Base-by-base conservation (phyloP, 2,329 filamentous ascomycete genomes). In the Penicillium sp. region DNA sequence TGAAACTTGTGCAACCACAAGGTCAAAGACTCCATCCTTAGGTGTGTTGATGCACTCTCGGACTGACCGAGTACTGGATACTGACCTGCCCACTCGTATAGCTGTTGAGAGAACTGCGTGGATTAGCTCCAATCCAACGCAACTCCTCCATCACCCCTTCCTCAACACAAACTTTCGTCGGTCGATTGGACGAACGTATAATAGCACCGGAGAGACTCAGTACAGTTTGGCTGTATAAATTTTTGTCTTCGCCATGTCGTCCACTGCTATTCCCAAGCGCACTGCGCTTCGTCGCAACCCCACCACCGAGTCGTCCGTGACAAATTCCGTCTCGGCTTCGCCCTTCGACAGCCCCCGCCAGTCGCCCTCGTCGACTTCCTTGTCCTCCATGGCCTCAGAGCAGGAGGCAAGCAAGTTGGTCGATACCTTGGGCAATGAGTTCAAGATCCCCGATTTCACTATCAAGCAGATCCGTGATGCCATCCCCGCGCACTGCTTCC, bases 381-480 rank as follows among this genome's bases (percentile, higher is more conserved):
- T 98, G 61, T 97, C 93, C 11, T 98, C 95, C 26, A 83, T 98
- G 74, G 88, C 86, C 55, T 93, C 90, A 11, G 83, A 86, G 45
- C 85, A 83, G 55, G 81, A 72, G 31, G 29, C 16, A 10, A 50
- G 48, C 65, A 87, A 88, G 75, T 85, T 99, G 66, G 71, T 95
- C 63, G 93, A 99, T 80, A 93, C 92, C 13, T 95, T 96, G 75
- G 95, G 95, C 78, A 96, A 98, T 78, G 85, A 92, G 71, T 99
- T 99, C 81, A 83, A 91, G 77, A 84, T 96, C 56, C 95, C 95
- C 66, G 89, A 98, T 79, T 99, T 90, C 82, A 96, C 92, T 73
- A 96, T 99, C 84, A 96, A 96, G 83, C 86, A 99, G 74, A 93
- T 99, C 74, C 89, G 92, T 71, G 90, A 96, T 79, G 95, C 95